phyloP scores from a whole-genome alignment of 768 basidiomycete species.

The Tulasnella sp. region DNA sequence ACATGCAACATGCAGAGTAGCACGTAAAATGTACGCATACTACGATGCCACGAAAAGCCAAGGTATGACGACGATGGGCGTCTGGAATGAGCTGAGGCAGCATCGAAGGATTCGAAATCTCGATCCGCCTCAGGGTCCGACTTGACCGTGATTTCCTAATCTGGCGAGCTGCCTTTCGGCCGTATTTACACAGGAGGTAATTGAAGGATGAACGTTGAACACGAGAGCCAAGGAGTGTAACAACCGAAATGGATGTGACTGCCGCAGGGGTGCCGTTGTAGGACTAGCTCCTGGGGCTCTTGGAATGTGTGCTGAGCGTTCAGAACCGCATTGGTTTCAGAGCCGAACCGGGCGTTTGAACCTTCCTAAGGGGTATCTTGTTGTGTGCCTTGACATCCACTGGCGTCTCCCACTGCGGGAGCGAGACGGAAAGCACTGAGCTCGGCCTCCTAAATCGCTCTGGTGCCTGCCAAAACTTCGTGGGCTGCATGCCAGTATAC shows the following conservation, averaged over 20 bases:
- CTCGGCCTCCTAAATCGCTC: not conserved
- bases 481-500: not conserved
- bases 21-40: not conserved
- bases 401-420: not conserved
- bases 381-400: slow-evolving; percentile 12
- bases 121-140: not conserved
- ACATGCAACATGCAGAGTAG: not conserved
- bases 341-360: not conserved
- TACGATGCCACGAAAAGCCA: not conserved
- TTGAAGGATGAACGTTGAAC: not conserved
- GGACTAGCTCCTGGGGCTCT: not conserved
- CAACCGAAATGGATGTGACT: not conserved
- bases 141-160: not conserved
- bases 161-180: not conserved
- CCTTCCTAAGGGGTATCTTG: slow-evolving; percentile 8
- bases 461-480: not conserved
- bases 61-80: not conserved
- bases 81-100: not conserved
- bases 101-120: not conserved
- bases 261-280: not conserved
- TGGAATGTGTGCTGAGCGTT: not conserved
- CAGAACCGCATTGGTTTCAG: slow-evolving; percentile 2
- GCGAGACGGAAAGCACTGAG: slow-evolving; percentile 6
- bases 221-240: not conserved
- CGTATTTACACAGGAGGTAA: not conserved